These are phyloP conservation scores for Zygosaccharomyces sapae DNA, from an alignment of 1,139 yeast species.

Conservation along the genomic window DNA sequence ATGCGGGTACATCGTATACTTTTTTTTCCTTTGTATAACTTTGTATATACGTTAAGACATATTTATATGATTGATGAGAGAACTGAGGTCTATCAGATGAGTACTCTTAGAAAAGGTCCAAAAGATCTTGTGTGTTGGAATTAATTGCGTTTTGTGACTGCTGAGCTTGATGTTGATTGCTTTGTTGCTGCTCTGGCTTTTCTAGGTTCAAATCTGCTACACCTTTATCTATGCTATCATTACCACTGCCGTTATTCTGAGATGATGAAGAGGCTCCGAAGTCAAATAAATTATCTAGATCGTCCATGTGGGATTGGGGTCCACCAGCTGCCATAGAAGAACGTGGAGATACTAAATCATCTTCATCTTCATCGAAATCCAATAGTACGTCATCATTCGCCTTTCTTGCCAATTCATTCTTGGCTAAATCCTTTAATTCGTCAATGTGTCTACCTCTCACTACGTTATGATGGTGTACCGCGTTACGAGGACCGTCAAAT, in stretches of 20 bases:
- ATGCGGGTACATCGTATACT: not conserved
- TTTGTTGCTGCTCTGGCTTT: conserved; percentile 23
- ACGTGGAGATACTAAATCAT: conserved; percentile 7
- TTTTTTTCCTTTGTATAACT: not conserved
- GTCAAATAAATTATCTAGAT: conserved; percentile 62
- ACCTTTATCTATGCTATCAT: conserved; percentile 7
- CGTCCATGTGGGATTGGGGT: conserved; percentile 42
- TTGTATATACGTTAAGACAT: conserved; percentile 7
- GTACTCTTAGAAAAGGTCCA: conserved; percentile 49
- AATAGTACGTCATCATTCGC: conserved; percentile 75
- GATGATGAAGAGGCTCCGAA: conserved; percentile 22
- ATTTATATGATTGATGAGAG: conserved; percentile 4
- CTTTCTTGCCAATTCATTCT: conserved; percentile 64
- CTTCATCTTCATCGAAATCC: conserved; percentile 58
- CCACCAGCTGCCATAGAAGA: conserved; percentile 26
- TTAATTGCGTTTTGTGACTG: conserved; percentile 9
- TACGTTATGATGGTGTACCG: conserved; percentile 31
- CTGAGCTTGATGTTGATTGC: conserved; percentile 19
- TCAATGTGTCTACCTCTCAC: conserved; percentile 56
- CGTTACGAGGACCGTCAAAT: conserved; percentile 47
- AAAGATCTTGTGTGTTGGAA: conserved; percentile 45
- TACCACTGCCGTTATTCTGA: conserved; percentile 17
- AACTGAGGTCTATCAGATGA: not conserved
- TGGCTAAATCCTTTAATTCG: conserved; percentile 74
- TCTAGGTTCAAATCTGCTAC: conserved; percentile 33